Base-by-base conservation (phyloP, 2,329 filamentous ascomycete species). In the Diaporthe ampelina region DNA sequence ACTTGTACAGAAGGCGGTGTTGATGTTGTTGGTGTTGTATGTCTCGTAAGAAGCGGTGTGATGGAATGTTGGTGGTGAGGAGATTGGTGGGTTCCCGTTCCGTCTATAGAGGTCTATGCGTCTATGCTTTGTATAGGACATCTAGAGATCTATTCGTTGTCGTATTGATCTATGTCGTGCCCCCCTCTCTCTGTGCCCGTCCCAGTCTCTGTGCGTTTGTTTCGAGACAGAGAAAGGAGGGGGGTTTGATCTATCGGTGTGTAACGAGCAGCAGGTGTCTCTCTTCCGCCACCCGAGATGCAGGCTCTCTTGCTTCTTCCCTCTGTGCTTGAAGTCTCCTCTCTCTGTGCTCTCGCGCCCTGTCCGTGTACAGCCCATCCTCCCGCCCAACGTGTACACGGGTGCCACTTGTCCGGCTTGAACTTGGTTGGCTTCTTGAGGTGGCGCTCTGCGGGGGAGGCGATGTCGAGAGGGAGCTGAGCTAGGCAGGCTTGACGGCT, bases 121-220 rank as follows among this genome's bases (percentile, higher is more conserved):
- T 52, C 63, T 67, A 67, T 67, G 29, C 48, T 40, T 7, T 67
- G 63, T 67, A 52, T 67, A 67, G 63, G 32, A 67, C 61, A 67
- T 67, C 29, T 67, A 40, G 29, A 67, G 63, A 40, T 67, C 63
- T 67, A 67, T 40, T 67, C 63, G 32, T 67, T 67, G 21, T 52
- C 15, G 32, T 67, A 24, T 67, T 67, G 48, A n/a, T 52, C 45
- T 37, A 19, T 35, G 45, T 48, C 45, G 21, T 48, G 15, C 24
- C 4, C 17, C 52, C 10, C 6, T 35, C 26, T 32, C 7, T 9
- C 54, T 24, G 52, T 56, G 24, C 29, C 52, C 29, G 29, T 32
- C 29, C 29, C 29, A 32, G 29, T 57, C 54, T 57, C 19, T 48
- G 19, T 48, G 19, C 9, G 45, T 21, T 48, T 48, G 26, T 7